Percentiles rank a stretch among this genome's conserved stretches.
Conservation (phyloP, 768 basidiomycete genomes). For the Nidularia sp. region DNA sequence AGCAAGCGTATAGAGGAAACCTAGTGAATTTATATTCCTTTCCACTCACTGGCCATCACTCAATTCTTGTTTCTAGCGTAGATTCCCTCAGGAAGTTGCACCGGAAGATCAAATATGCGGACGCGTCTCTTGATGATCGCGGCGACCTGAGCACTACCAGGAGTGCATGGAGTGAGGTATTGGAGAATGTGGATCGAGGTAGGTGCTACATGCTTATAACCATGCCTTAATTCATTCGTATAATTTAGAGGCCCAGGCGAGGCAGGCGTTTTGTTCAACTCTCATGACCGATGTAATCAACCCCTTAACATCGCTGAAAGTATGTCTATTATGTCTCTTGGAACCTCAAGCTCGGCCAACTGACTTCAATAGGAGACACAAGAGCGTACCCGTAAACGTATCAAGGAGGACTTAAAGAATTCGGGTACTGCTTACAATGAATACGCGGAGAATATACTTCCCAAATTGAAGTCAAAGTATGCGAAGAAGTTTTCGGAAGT, state of each 20-base stretch:
- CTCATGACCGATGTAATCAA: slow-evolving; percentile 71
- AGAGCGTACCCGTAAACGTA: slow-evolving; percentile 85
- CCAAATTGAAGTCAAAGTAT: slow-evolving; percentile 77
- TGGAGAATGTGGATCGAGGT: slow-evolving; percentile 86
- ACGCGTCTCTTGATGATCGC: slow-evolving; percentile 71
- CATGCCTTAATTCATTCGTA: slow-evolving; percentile 5
- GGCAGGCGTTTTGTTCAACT: slow-evolving; percentile 73
- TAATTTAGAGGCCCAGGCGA: slow-evolving; percentile 69
- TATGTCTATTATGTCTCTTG: slow-evolving; percentile 16
- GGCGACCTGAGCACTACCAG: slow-evolving; percentile 60
- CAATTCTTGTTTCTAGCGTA: slow-evolving; percentile 39
- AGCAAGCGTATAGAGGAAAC: slow-evolving; percentile 83
- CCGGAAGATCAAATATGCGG: slow-evolving; percentile 64
- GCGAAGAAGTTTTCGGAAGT: slow-evolving; percentile 83
- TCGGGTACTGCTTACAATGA: slow-evolving; percentile 76
- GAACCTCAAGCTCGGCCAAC: neutral
- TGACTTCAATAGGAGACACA: slow-evolving; percentile 66
- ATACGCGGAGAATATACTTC: slow-evolving; percentile 74
- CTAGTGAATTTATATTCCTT: slow-evolving; percentile 50
- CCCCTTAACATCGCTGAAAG: slow-evolving; percentile 66
- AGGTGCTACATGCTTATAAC: neutral
- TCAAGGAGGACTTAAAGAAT: slow-evolving; percentile 87
- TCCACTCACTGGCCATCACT: neutral
- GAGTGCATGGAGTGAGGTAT: slow-evolving; percentile 77
- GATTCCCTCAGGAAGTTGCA: slow-evolving; percentile 73